A percentile compares a stretch with the other conserved stretches of the same genome.
phyloP scores from a whole-genome alignment of 306 rosid species.

The Acacia melanoxylon region DNA sequence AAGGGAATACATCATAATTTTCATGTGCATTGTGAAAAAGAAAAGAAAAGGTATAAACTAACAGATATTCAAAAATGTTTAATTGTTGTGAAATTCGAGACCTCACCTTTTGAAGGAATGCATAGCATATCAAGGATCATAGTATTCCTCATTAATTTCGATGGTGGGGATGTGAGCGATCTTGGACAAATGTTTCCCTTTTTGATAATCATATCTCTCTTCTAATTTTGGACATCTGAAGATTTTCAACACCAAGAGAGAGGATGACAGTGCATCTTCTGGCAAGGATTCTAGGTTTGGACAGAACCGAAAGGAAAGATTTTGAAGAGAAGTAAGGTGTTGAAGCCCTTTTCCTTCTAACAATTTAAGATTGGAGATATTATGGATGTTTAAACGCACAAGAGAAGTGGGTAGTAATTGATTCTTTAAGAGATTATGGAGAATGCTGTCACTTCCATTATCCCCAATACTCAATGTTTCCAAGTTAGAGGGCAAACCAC shows the following conservation, averaged over 20 bases:
- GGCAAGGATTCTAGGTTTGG: not conserved
- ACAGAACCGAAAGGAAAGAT: fast-evolving
- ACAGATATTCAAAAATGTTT: not conserved
- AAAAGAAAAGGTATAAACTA: too few species aligned
- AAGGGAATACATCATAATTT: not conserved
- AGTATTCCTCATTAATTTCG: too few species aligned
- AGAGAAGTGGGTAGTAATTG: not conserved
- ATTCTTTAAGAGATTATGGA: not conserved
- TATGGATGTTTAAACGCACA: fast-evolving
- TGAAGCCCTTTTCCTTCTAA: not conserved
- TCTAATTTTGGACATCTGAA: not conserved
- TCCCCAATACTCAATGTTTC: not conserved
- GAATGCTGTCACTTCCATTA: not conserved
- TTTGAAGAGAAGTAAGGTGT: not conserved
- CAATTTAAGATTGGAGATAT: too few species aligned
- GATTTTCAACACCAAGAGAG: not conserved
- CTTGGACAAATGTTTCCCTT: too few species aligned
- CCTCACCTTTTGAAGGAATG: too few species aligned
- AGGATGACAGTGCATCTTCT: not conserved
- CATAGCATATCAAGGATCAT: too few species aligned
- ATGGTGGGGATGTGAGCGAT: too few species aligned
- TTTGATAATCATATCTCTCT: not conserved
- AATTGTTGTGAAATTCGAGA: too few species aligned
- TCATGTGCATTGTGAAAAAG: not conserved
- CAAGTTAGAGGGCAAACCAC: not conserved